These are phyloP conservation scores for Collybiopsis luxurians DNA, from an alignment of 768 basidiomycete species.

Conservation along the genomic window DNA sequence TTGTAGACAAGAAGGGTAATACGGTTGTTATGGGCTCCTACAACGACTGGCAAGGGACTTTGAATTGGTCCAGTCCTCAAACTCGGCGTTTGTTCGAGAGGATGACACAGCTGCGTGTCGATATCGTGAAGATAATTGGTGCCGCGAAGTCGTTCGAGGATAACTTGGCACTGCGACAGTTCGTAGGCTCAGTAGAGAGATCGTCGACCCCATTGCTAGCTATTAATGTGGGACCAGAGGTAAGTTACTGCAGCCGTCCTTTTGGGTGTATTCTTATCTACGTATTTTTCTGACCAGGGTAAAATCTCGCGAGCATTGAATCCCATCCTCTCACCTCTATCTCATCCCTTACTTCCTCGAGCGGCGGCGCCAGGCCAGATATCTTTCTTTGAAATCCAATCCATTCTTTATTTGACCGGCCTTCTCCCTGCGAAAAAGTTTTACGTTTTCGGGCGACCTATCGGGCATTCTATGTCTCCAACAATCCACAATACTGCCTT, in stretches of 20 bases:
- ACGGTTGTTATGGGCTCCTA: conserved; percentile 72
- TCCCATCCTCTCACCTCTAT: conserved; percentile 69
- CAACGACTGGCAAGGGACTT: conserved; percentile 67
- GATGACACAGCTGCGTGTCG: conserved; percentile 51
- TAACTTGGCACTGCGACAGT: conserved; percentile 60
- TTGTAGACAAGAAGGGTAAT: conserved; percentile 49
- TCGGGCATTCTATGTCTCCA: conserved; percentile 70
- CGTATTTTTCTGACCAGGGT: conserved; percentile 33
- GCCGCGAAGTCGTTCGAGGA: conserved; percentile 58
- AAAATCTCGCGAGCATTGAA: conserved; percentile 75
- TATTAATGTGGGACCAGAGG: conserved; percentile 68
- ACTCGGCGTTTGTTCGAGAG: conserved; percentile 49
- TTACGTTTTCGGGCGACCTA: conserved; percentile 72
- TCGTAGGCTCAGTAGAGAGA: conserved; percentile 39
- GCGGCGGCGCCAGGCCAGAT: conserved; percentile 75
- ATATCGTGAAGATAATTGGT: conserved; percentile 71
- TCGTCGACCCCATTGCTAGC: conserved; percentile 63
- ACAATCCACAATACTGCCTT: conserved; percentile 76
- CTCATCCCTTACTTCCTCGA: conserved; percentile 65
- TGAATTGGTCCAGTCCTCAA: conserved; percentile 58
- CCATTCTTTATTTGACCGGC: conserved; percentile 60
- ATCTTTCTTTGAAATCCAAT: conserved; percentile 64
- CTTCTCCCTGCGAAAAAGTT: conserved; percentile 56
- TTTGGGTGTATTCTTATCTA: not conserved
- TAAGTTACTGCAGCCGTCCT: not conserved